Percentiles rank a stretch among this genome's conserved stretches.
These are phyloP conservation scores for Blastomyces parvus DNA, from an alignment of 2,329 filamentous ascomycete species.

Conservation along the genomic window DNA sequence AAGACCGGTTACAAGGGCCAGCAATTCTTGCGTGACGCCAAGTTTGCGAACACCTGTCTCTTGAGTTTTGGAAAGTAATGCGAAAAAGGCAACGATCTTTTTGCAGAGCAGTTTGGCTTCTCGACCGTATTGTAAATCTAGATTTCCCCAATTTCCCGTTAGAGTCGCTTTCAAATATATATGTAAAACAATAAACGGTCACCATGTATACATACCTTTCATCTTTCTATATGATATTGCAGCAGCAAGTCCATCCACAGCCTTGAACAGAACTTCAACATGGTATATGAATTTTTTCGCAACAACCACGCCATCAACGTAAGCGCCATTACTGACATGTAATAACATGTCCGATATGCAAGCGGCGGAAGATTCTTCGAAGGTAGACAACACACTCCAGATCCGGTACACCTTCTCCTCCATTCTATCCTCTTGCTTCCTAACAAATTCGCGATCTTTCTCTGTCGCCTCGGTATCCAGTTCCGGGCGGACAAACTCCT, in stretches of 20 bases:
- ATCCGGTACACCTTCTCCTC: constrained; percentile 97
- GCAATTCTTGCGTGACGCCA: constrained; percentile 92
- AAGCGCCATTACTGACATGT: constrained; percentile 95
- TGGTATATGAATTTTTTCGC: constrained; percentile 95
- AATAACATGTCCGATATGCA: constrained; percentile 99
- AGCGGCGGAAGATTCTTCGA: constrained; percentile 93
- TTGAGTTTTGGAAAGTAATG: constrained; percentile 85
- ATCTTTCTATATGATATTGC: constrained; percentile 59
- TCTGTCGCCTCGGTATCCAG: constrained; percentile 50
- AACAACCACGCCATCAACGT: constrained; percentile 87
- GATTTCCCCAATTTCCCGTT: constrained; percentile 15
- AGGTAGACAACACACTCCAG: constrained; percentile 94
- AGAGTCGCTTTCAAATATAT: constrained; percentile 1
- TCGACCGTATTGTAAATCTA: constrained; percentile 79
- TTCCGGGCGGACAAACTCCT: constrained; percentile 38
- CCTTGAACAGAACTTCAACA: constrained; percentile 83
- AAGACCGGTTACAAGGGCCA: constrained; percentile 91
- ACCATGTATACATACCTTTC: constrained; percentile 54
- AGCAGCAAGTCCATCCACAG: constrained; percentile 73
- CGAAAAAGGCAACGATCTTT: constrained; percentile 97
- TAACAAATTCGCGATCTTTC: constrained; percentile 64
- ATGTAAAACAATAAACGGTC: background rate
- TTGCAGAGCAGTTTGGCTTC: constrained; percentile 99
- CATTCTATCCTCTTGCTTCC: constrained; percentile 82
- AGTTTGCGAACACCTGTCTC: constrained; percentile 82